These are phyloP conservation scores for Fusarium coffeatum DNA, from an alignment of 2,329 filamentous ascomycete species.

Conservation along the genomic window DNA sequence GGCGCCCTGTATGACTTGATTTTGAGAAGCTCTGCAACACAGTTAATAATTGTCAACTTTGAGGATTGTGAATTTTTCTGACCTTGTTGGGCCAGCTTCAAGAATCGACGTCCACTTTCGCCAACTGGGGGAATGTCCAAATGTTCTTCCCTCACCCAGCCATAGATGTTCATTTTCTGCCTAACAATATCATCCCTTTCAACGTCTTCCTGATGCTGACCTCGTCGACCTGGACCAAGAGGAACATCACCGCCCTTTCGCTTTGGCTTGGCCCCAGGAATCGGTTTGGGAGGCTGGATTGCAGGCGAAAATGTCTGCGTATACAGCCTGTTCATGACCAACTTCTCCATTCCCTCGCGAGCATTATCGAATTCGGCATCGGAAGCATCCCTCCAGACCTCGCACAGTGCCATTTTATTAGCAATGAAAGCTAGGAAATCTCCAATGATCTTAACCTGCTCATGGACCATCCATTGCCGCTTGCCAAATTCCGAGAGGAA, in stretches of 20 bases:
- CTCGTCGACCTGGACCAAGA: slow-evolving; percentile 84
- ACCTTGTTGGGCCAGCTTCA: slow-evolving; percentile 90
- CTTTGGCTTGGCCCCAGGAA: slow-evolving; percentile 75
- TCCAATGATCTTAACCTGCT: slow-evolving; percentile 98
- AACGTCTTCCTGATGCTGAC: slow-evolving; percentile 97
- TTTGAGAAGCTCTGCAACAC: slow-evolving; percentile 81
- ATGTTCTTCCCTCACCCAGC: slow-evolving; percentile 93
- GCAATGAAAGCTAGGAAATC: slow-evolving; percentile 97
- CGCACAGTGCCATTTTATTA: slow-evolving; percentile 97
- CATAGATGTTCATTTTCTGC: slow-evolving; percentile 96
- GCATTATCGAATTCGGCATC: slow-evolving; percentile 99
- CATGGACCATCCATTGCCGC: slow-evolving; percentile 99
- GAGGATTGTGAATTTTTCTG: slow-evolving; percentile 36
- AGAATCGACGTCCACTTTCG: slow-evolving; percentile 87
- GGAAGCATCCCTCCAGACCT: slow-evolving; percentile 95
- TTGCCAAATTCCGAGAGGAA: slow-evolving; percentile 96
- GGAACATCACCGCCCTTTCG: slow-evolving; percentile 75
- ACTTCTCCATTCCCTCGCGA: slow-evolving; percentile 97
- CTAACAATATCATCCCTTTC: slow-evolving; percentile 95
- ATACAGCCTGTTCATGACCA: slow-evolving; percentile 98
- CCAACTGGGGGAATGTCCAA: slow-evolving; percentile 88
- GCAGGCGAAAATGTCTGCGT: slow-evolving; percentile 95
- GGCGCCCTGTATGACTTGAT: slow-evolving; percentile 98
- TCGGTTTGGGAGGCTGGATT: slow-evolving; percentile 82
- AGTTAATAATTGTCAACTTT: slow-evolving; percentile 20